Evolutionary conservation across 2,329 filamentous ascomycete genomes (phyloP).

Genomic region (Sclerotinia trifoliorum): DNA sequence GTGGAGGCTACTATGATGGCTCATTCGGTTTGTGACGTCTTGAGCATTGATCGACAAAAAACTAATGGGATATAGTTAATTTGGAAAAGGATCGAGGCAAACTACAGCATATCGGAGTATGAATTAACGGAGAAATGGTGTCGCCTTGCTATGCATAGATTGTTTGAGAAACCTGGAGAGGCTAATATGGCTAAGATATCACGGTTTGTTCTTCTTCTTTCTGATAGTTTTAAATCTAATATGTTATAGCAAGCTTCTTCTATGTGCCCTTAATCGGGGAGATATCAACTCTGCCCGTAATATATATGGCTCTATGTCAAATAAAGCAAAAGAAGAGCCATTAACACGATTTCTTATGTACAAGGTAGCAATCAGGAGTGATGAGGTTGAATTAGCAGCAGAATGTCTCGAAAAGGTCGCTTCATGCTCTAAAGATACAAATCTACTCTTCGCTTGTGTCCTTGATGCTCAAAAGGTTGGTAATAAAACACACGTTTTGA

Average conservation of each 20-base stretch:
- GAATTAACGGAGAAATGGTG: conserved; percentile 68
- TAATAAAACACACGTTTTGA: conserved; percentile 58
- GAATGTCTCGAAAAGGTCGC: conserved; percentile 63
- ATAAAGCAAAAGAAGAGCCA: conserved; percentile 56
- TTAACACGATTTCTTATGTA: conserved; percentile 74
- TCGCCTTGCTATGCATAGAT: conserved; percentile 59
- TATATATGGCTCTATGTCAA: conserved; percentile 59
- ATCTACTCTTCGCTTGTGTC: conserved; percentile 76
- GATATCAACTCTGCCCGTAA: conserved; percentile 55
- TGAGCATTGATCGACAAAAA: no score
- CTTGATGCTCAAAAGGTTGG: conserved; percentile 69
- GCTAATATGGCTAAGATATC: conserved; percentile 66
- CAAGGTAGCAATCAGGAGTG: conserved; percentile 62
- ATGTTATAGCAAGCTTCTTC: conserved; percentile 63
- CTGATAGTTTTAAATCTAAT: background rate
- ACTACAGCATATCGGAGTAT: conserved; percentile 53
- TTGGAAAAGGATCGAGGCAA: conserved; percentile 74
- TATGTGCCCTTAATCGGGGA: conserved; percentile 62
- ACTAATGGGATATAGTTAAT: conserved; percentile 56
- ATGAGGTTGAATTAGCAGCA: conserved; percentile 57
- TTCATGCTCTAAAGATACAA: conserved; percentile 51
- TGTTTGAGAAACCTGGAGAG: conserved; percentile 66
- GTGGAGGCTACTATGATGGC: conserved; percentile 63
- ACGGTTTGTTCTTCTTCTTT: conserved; percentile 47
- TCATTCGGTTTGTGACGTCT: conserved; percentile 55